Evolutionary conservation across 1,284 basidiomycete species (phyloP).

Genomic region (Sporisorium iseilematis-ciliati): DNA sequence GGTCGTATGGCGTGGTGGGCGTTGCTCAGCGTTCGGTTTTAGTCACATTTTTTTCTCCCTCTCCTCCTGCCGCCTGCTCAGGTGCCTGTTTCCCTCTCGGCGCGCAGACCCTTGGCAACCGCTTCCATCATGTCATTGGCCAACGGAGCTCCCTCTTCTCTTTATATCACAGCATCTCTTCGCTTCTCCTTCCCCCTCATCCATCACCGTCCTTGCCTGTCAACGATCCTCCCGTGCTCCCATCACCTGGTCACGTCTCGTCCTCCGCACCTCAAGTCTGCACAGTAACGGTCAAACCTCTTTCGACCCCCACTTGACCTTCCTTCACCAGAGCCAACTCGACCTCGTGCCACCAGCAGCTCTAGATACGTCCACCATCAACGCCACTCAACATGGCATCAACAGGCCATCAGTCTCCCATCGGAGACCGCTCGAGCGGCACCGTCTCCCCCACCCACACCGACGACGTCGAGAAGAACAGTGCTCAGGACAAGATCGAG

Average conservation of each 20-base stretch:
- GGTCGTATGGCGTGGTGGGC: constrained; percentile 1
- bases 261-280: not conserved
- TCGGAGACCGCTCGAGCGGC: constrained; percentile 31
- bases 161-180: constrained; percentile 1
- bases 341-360: not conserved
- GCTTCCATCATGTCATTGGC: constrained; percentile 5
- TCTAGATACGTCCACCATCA: not conserved
- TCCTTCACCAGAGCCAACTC: not conserved
- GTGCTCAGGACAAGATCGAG: constrained; percentile 23
- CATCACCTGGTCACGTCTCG: not conserved
- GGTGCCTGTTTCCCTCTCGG: not conserved
- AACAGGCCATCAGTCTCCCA: constrained; percentile 28
- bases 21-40: not conserved
- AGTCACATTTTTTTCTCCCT: not conserved
- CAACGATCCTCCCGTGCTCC: not conserved
- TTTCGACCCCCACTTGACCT: too few relatives aligned
- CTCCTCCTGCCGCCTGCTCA: not conserved
- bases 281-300: not conserved
- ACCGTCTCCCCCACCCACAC: constrained; percentile 35
- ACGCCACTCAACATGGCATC: constrained; percentile 29
- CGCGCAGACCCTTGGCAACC: not conserved
- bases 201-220: constrained; percentile 5
- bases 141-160: not conserved
- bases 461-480: constrained; percentile 40
- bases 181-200: not conserved